Base-by-base conservation (phyloP, 352 stramenopile species). In the Peronospora destructor region DNA sequence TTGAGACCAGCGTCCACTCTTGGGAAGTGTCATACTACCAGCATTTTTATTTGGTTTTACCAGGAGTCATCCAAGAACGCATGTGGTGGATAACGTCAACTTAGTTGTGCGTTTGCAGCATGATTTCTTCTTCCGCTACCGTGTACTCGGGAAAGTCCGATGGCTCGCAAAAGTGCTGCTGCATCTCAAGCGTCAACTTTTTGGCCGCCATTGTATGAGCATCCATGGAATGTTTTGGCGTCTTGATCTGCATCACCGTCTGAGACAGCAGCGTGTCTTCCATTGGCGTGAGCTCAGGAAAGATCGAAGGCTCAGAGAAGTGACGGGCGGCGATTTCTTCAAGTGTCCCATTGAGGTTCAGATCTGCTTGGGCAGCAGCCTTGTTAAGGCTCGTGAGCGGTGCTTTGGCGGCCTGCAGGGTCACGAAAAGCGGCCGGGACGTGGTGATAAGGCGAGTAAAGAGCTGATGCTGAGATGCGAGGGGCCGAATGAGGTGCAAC, bases 271-370 rank as follows among this genome's bases (percentile, higher is more conserved):
- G 40, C 30, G 70, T 49, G 39, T 89, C 78, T 35, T 89, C 75
- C 16, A 52, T 58, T 10, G 75, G 58, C 0, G 78, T 76, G 28
- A 71, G 81, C 60, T 85, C 78, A 2, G 78, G 78, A 42, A 85
- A 87, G 5, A 69, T 58, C 7, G 78, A 89, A 1, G 73, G 47
- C 48, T 87, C 78, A 0, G 75, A 84, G 55, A 87, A 89, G 35
- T 65, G 49, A 10, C 56, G 50, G 17, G 71, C 59, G 0, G 73
- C 73, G n/a, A 71, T 51, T 17, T 76, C 74, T 29, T 86, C 70
- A 16, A 85, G 51, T 14, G 70, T 64, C 6, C 61, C 46, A 41
- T 76, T 53, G 4, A 78, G 49, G 5, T 64, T 29, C 11, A 78
- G 44, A 19, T 67, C 35, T 21, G 65, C 50, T 28, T 37, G 45